Conservation (phyloP, 2,329 filamentous ascomycete species). For the Dothiorella sarmentorum region DNA sequence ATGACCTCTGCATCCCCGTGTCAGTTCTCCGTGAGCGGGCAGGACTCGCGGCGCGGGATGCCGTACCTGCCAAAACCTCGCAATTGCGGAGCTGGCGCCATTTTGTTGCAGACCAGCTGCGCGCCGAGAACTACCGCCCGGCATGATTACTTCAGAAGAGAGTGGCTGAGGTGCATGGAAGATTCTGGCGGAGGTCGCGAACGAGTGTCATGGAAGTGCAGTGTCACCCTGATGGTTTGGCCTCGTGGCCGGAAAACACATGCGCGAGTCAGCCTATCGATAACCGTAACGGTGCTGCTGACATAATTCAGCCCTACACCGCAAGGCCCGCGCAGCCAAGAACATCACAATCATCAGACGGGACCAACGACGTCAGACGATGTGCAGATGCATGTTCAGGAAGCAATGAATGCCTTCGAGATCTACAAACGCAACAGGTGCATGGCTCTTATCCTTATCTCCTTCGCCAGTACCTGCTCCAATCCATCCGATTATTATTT, state of each 20-base stretch:
- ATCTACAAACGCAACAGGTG: not conserved
- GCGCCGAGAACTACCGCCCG: constrained; percentile 5
- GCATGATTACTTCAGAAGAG: constrained; percentile 2
- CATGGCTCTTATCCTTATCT: not conserved
- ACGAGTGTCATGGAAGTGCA: not conserved
- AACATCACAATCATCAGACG: constrained; percentile 4
- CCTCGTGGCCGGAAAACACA: not conserved
- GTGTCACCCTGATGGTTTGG: constrained; percentile 11
- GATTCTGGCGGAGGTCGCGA: not conserved
- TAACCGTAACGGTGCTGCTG: too few species aligned
- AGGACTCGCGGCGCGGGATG: not conserved
- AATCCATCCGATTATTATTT: too few species aligned
- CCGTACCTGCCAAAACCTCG: constrained; percentile 19
- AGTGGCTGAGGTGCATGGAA: not conserved
- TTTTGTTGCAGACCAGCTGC: constrained; percentile 12
- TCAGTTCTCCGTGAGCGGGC: constrained; percentile 18
- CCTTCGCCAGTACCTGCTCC: too few species aligned
- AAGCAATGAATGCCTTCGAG: not conserved
- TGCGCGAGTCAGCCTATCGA: not conserved
- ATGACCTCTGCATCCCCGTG: constrained; percentile 60
- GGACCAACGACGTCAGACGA: too few species aligned
- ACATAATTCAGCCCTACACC: constrained; percentile 8
- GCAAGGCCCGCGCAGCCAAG: not conserved
- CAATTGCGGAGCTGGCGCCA: constrained; percentile 7
- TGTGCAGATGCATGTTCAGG: too few species aligned